These are phyloP conservation scores for Suhomyces bokatorum DNA, from an alignment of 1,139 yeast species.

Conservation along the genomic window DNA sequence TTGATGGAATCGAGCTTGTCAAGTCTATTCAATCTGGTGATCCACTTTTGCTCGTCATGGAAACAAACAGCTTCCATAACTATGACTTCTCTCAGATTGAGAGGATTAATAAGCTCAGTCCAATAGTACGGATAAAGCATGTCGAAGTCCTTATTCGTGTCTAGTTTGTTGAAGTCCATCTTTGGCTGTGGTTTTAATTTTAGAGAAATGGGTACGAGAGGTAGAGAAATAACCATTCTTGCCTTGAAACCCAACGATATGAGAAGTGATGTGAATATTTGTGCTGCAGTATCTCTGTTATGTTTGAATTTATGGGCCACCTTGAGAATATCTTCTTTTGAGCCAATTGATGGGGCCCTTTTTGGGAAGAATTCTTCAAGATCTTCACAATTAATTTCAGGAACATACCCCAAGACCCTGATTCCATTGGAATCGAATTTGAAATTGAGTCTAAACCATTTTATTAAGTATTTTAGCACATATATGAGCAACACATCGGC, in stretches of 20 bases:
- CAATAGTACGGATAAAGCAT: slow-evolving; percentile 41
- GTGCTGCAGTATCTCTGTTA: slow-evolving; percentile 42
- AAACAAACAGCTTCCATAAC: slow-evolving; percentile 36
- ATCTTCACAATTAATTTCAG: slow-evolving; percentile 12
- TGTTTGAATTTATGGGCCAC: slow-evolving; percentile 31
- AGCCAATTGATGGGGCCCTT: slow-evolving; percentile 19
- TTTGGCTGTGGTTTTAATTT: slow-evolving; percentile 26
- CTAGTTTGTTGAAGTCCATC: slow-evolving; percentile 23
- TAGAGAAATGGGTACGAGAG: slow-evolving; percentile 25
- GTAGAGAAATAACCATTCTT: slow-evolving; percentile 37
- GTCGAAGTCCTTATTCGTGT: slow-evolving; percentile 35
- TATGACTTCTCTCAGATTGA: slow-evolving; percentile 27
- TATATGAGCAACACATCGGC: slow-evolving; percentile 31
- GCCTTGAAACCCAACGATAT: slow-evolving; percentile 36
- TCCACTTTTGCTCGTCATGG: slow-evolving; percentile 31
- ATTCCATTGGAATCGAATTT: slow-evolving; percentile 36
- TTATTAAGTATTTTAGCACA: slow-evolving; percentile 35
- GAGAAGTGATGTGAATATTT: slow-evolving; percentile 34
- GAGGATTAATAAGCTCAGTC: slow-evolving; percentile 42
- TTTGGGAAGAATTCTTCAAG: slow-evolving; percentile 24
- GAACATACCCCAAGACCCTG: slow-evolving; percentile 35
- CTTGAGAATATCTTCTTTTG: slow-evolving; percentile 17
- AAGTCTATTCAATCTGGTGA: slow-evolving; percentile 25
- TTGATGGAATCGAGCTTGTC: slow-evolving; percentile 3
- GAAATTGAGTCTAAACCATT: slow-evolving; percentile 41